Evolutionary conservation across 352 stramenopile species (phyloP).

Genomic region (Globisporangium rhizosaccharum): DNA sequence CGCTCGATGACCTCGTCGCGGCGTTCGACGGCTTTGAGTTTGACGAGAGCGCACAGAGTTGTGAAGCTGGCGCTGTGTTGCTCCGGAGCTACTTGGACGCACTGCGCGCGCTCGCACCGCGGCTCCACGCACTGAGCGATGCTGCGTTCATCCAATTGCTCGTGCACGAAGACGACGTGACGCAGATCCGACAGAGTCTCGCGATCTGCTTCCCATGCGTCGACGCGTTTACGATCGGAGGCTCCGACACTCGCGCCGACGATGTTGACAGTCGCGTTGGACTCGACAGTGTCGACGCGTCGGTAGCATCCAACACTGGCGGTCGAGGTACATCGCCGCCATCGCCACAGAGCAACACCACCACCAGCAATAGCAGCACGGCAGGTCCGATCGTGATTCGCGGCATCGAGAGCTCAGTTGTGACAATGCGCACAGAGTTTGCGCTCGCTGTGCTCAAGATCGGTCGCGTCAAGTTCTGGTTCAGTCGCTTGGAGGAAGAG

Average conservation of each 20-base stretch:
- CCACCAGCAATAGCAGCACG: neutral
- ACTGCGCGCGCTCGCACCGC: constrained; percentile 30
- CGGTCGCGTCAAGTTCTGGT: constrained; percentile 59
- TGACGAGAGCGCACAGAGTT: constrained; percentile 23
- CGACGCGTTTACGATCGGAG: constrained; percentile 24
- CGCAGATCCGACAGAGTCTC: constrained; percentile 22
- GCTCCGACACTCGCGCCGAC: neutral
- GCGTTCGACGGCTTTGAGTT: constrained; percentile 62
- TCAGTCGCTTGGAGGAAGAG: constrained; percentile 56
- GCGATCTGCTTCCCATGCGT: constrained; percentile 35
- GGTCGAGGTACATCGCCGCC: neutral
- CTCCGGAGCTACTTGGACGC: constrained; percentile 32
- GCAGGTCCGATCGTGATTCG: constrained; percentile 6
- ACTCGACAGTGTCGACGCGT: neutral
- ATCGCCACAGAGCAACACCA: neutral
- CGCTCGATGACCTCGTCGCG: constrained; percentile 32
- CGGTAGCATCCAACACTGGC: neutral
- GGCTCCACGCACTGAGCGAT: constrained; percentile 39
- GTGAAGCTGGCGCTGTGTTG: constrained; percentile 32
- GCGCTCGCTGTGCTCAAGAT: constrained; percentile 54
- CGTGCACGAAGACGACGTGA: constrained; percentile 31
- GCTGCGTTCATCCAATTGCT: constrained; percentile 31
- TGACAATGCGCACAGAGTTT: constrained; percentile 13
- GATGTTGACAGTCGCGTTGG: neutral
- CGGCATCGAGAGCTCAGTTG: constrained; percentile 1